Evolutionary conservation across 345 rosid species (phyloP).

Genomic region (Eucalyptus regnans): DNA sequence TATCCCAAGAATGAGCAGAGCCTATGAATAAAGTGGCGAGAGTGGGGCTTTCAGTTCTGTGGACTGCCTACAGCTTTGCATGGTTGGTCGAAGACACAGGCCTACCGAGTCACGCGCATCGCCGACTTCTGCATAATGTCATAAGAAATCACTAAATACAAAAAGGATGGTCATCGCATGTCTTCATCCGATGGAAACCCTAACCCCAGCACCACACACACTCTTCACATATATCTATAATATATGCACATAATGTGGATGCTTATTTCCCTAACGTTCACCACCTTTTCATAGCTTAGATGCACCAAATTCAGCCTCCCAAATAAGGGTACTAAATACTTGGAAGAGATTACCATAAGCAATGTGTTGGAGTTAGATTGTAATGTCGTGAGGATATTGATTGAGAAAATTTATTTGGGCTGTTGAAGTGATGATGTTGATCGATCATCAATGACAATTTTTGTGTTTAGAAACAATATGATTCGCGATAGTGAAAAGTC

Average conservation of each 20-base stretch:
- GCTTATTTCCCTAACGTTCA: background rate
- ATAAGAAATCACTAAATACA: background rate
- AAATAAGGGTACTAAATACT: background rate
- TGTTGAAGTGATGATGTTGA: background rate
- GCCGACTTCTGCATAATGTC: background rate
- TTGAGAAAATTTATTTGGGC: background rate
- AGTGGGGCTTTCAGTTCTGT: background rate
- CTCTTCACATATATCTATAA: background rate
- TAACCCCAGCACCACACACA: background rate
- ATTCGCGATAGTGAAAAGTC: background rate
- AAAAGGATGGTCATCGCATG: background rate
- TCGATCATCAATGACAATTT: background rate
- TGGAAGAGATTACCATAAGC: background rate
- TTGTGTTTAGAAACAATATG: background rate
- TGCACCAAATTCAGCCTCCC: background rate
- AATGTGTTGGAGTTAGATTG: background rate
- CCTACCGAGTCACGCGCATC: background rate
- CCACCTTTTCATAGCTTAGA: background rate
- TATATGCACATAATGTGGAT: background rate
- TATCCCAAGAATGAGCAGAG: background rate
- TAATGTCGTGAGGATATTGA: background rate
- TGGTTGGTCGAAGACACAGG: background rate
- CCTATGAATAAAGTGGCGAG: background rate
- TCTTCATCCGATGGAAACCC: background rate
- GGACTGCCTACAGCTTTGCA: background rate